These are phyloP conservation scores for Saccharomyces pastorianus DNA, from an alignment of 1,139 yeast species.

Conservation along the genomic window DNA sequence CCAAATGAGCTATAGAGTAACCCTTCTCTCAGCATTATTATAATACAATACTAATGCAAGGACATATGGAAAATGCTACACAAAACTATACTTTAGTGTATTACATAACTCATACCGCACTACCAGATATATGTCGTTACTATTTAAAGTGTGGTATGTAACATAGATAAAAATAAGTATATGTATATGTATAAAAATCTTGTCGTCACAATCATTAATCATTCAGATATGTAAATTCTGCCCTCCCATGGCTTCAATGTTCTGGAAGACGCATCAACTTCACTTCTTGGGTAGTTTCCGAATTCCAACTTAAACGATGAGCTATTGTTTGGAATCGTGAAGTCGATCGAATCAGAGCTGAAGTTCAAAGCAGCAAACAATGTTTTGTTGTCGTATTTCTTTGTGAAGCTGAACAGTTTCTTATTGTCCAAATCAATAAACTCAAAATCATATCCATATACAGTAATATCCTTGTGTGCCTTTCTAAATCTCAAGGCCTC, in stretches of 20 bases:
- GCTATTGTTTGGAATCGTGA: background rate
- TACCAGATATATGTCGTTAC: too few species aligned
- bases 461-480: constrained; percentile 37
- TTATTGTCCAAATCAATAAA: constrained; percentile 37
- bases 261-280: constrained; percentile 4
- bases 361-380: constrained; percentile 44
- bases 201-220: background rate
- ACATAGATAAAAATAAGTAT: too few species aligned
- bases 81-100: too few species aligned
- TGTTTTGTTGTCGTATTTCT: constrained; percentile 29
- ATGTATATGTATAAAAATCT: background rate
- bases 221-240: constrained; percentile 8
- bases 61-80: too few species aligned
- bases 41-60: too few species aligned
- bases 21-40: too few species aligned
- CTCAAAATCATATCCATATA: constrained; percentile 41
- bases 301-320: constrained; percentile 23
- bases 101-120: too few species aligned
- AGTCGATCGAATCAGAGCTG: constrained; percentile 20
- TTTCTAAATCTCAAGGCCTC: constrained; percentile 41
- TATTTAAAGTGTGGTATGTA: too few species aligned
- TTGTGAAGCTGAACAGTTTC: constrained; percentile 37
- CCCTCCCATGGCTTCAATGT: constrained; percentile 13
- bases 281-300: constrained; percentile 8
- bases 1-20: too few species aligned